Evolutionary conservation across 345 rosid genomes (phyloP), one percentile per base, ranked within the genome.

Genomic region (Citropsis articulata): DNA sequence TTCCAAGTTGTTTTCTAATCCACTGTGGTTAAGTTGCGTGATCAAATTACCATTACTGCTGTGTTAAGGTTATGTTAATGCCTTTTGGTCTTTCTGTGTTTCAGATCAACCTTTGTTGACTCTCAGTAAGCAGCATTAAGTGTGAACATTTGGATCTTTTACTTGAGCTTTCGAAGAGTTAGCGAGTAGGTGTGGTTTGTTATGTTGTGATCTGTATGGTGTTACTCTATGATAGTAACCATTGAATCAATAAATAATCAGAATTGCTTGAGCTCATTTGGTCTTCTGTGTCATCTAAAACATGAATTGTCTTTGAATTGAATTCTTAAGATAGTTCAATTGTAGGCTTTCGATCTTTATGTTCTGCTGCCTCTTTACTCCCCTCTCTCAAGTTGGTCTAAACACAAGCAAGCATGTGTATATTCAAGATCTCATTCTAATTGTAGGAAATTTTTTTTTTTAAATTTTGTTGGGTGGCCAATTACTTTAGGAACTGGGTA

Each of bases 101-200:
- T 53, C 78, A 50, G 55, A 53, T 53, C 78, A 66, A 28, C 61
- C 71, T 75, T 66, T 53, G 9, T 48, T 48, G 61, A 75, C 4
- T 0, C 45, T 31, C 18, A 31, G 25, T 18, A 53, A n/a, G 24
- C 50, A 33, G 71, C n/a, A 75, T 30, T 31, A 9, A 10, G 10
- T 7, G 48, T 16, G 21, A n/a, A 48, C 31, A 62, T 25, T 65
- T 2, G 21, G 4, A 9, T 64, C 12, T 28, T 28, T 45, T 13
- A 45, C 50, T 0, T 45, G 50, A 45, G 13, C 9, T 31, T 50
- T 48, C 40, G 4, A 65, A 6, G 68, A 5, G 7, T 53, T n/a
- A 40, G 19, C 1, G 24, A 27, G 36, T 7, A 50, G n/a, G 9
- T n/a, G 14, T 66, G 45, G 61, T 57, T 28, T 75, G 60, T 63